phyloP scores from a whole-genome alignment of 2,329 filamentous ascomycete genomes.

The Fusarium papillatum region DNA sequence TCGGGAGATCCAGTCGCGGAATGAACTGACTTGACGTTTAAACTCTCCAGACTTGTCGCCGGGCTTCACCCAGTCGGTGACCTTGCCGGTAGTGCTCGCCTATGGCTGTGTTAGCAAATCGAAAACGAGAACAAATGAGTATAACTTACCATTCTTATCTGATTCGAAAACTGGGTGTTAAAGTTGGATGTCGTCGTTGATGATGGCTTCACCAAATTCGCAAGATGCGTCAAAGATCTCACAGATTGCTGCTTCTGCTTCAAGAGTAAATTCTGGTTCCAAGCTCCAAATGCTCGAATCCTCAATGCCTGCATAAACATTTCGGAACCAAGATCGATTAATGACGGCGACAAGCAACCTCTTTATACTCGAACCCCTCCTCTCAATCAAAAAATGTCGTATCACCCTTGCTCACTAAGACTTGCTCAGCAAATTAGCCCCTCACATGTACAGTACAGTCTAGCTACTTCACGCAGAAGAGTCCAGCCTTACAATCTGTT shows the following conservation, averaged over 20 bases:
- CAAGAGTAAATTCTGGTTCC: constrained; percentile 14
- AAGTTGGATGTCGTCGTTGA: neutral
- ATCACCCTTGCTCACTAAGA: constrained; percentile 37
- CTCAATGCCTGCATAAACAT: constrained; percentile 38
- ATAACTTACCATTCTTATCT: constrained; percentile 42
- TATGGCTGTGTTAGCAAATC: constrained; percentile 29
- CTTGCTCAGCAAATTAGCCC: constrained; percentile 42
- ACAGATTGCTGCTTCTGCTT: constrained; percentile 15
- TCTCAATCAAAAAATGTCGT: constrained; percentile 20
- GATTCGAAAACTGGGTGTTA: constrained; percentile 15
- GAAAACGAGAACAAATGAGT: neutral
- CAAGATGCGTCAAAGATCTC: constrained; percentile 22
- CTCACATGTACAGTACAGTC: constrained; percentile 17
- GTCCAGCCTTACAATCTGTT: neutral
- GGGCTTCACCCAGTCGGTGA: constrained; percentile 88
- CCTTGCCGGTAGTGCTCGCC: constrained; percentile 50
- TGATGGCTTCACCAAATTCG: constrained; percentile 11
- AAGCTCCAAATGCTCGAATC: constrained; percentile 32
- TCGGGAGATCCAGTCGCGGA: constrained; percentile 84
- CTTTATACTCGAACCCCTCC: constrained; percentile 37
- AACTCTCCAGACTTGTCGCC: constrained; percentile 89
- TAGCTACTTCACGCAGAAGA: constrained; percentile 5
- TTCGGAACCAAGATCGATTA: constrained; percentile 9
- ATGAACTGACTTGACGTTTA: constrained; percentile 87
- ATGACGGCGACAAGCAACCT: constrained; percentile 34